Evolutionary conservation across 2,329 filamentous ascomycete genomes (phyloP), one percentile per base, ranked within the genome.

Genomic region (Diplodia sapinea): DNA sequence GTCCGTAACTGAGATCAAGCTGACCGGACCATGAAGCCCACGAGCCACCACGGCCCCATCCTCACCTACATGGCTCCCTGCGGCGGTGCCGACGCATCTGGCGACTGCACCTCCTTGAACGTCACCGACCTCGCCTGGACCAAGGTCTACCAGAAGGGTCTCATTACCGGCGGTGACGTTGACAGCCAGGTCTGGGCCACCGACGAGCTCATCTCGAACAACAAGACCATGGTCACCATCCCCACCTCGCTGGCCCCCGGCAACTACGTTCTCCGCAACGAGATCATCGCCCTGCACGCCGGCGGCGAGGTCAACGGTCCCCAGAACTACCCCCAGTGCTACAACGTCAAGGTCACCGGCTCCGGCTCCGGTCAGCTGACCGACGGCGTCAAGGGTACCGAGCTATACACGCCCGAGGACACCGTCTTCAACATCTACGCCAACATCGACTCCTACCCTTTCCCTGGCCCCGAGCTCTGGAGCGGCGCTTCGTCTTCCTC

Each of bases 291-390:
- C 31, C 73, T 78, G 68, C 76, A 78, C 72, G 76, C 76, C 72
- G 76, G 75, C 66, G 76, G 76, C 54, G 69, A 69, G 33, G 73
- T 76, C 50, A 69, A 70, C 33, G 63, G 76, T 55, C 71, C 75
- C 66, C 76, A 78, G 67, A 75, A 76, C 72, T 78, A 75, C 74
- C 76, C 76, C 8, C 75, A 77, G 69, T 74, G 74, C 20, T 76
- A 76, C 72, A 78, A 77, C 69, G 72, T 78, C 71, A 73, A 75
- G 67, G 71, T 78, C 43, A 73, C 73, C 8, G 74, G 74, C 23
- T 75, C 75, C 40, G 71, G 75, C 20, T 71, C 74, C 64, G 70
- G 68, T 56, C 69, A 72, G 17, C 12, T 70, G 36, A 38, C 75
- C 2, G 67, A 68, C 15, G 75, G 76, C 38, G 71, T 71, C 68